Evolutionary conservation across 371 early-diverging fungal species (phyloP).

Genomic region (Modicella reniformis): DNA sequence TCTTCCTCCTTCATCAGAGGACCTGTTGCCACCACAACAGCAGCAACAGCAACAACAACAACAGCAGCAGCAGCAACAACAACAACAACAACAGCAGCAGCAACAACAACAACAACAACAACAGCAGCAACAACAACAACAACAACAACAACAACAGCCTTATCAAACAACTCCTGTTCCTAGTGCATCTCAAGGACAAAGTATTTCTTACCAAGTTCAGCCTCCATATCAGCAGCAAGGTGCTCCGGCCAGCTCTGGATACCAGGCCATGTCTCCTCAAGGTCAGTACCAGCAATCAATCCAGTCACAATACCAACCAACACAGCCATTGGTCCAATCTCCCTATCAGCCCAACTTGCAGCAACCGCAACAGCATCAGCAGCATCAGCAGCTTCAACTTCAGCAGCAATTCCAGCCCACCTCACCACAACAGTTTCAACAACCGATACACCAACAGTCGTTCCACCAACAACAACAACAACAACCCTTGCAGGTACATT

Average conservation of each 20-base stretch:
- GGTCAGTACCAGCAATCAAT: conserved; percentile 27
- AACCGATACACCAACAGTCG: conserved; percentile 27
- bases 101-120: not conserved
- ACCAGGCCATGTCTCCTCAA: conserved; percentile 29
- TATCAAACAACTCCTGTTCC: conserved; percentile 30
- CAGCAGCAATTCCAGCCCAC: conserved; percentile 23
- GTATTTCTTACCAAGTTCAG: conserved; percentile 34
- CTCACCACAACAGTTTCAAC: conserved; percentile 33
- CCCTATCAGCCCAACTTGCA: too few species aligned
- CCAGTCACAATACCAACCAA: conserved; percentile 25
- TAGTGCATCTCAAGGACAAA: conserved; percentile 31
- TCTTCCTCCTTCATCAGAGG: conserved; percentile 7
- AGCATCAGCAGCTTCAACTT: conserved; percentile 33
- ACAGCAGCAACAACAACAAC: conserved; percentile 4
- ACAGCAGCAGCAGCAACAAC: conserved; percentile 35
- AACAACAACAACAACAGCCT: conserved; percentile 37
- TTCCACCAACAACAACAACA: conserved; percentile 28
- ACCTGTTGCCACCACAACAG: conserved; percentile 10
- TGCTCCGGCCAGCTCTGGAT: conserved; percentile 10
- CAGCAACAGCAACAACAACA: conserved; percentile 8
- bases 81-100: conserved; percentile 22
- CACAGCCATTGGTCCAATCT: too few species aligned
- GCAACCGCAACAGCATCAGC: conserved; percentile 13
- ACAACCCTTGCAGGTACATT: not conserved
- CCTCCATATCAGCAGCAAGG: conserved; percentile 37